phyloP scores from a whole-genome alignment of 1,284 basidiomycete genomes.

The Cryptococcus floricola region DNA sequence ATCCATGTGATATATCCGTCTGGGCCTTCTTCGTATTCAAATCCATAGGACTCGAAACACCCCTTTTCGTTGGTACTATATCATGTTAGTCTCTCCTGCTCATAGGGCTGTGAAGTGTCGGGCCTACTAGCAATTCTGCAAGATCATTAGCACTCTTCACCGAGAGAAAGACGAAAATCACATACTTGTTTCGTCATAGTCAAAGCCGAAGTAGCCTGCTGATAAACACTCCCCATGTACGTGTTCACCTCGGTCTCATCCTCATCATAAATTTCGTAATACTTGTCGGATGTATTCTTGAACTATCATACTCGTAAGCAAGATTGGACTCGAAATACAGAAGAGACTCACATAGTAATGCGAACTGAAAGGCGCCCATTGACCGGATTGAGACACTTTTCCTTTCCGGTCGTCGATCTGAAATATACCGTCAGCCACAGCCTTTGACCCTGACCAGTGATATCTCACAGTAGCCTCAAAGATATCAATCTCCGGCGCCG shows the following conservation, averaged over 20 bases:
- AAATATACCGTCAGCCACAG: background rate
- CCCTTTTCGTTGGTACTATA: constrained; percentile 46
- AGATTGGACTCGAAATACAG: background rate
- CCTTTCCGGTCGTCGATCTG: constrained; percentile 29
- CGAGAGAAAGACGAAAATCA: background rate
- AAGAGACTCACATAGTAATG: constrained; percentile 28
- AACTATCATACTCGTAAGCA: constrained; percentile 13
- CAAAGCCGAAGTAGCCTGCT: constrained; percentile 56
- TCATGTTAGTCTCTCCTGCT: background rate
- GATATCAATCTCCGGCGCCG: constrained; percentile 81
- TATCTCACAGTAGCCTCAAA: constrained; percentile 60
- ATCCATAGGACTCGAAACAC: constrained; percentile 59
- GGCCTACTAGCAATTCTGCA: constrained; percentile 41
- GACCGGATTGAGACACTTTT: constrained; percentile 43
- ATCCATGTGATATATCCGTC: constrained; percentile 79
- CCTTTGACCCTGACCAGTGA: constrained; percentile 12
- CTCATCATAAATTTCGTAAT: constrained; percentile 52
- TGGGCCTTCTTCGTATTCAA: constrained; percentile 55
- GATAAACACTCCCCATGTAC: constrained; percentile 58
- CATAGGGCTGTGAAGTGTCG: background rate
- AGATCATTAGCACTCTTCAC: background rate
- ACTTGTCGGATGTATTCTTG: constrained; percentile 45
- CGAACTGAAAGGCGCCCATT: constrained; percentile 48
- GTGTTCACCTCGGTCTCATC: constrained; percentile 53
- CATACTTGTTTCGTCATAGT: constrained; percentile 32